Conservation (phyloP, 1,139 yeast genomes). For the Suhomyces wounanorum region DNA sequence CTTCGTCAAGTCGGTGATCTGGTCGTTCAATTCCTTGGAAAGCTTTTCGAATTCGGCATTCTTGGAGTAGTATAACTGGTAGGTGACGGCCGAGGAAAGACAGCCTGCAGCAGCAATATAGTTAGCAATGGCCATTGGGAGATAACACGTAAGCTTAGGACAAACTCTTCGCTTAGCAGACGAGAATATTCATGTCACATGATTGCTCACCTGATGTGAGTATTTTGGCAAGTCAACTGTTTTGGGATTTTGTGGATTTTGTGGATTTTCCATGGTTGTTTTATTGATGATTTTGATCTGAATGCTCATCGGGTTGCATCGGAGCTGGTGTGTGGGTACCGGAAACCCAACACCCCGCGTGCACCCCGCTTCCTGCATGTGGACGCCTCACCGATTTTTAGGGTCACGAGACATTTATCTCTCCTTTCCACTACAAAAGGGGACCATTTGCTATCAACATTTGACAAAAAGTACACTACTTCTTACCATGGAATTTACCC, state of each 20-base stretch:
- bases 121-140: constrained; percentile 18
- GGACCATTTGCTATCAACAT: not conserved
- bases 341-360: not conserved
- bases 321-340: not conserved
- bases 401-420: constrained; percentile 8
- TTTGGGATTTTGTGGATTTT: too few species aligned
- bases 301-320: not conserved
- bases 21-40: constrained; percentile 17
- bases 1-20: constrained; percentile 16
- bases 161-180: not conserved
- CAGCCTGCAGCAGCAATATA: constrained; percentile 29
- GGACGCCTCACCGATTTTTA: not conserved
- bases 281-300: not conserved
- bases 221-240: too few species aligned
- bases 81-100: constrained; percentile 27
- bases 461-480: not conserved
- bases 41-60: constrained; percentile 23
- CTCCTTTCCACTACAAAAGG: constrained; percentile 1
- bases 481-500: constrained; percentile 9
- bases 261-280: too few species aligned
- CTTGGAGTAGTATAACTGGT: constrained; percentile 30
- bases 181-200: not conserved
- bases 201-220: not conserved
- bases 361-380: not conserved
- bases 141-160: not conserved